Base-by-base conservation (phyloP, 73 alveolate genomes). In the Stentor coeruleus region DNA sequence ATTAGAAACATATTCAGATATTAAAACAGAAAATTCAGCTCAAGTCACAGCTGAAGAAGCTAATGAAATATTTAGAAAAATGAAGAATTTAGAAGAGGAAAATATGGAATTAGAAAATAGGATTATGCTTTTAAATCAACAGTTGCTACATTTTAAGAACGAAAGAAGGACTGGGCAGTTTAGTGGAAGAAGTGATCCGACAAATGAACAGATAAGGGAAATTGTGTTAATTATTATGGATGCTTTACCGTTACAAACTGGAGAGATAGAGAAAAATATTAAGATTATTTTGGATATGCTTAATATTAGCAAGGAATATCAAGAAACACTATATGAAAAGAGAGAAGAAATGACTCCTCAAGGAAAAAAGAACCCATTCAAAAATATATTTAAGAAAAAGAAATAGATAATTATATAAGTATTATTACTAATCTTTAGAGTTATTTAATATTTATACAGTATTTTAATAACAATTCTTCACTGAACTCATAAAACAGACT, bases 41-140 rank as follows among this genome's bases (percentile, higher is more conserved):
- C 66, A 49, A 20, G 20, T 49, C 66, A 49, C 66, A 11, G 66
- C 66, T 49, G 28, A 49, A 49, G 66, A 49, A 49, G 66, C 66
- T 49, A 20, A 49, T 11, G 66, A 49, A 20, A 20, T 49, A 11
- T 49, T 49, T 49, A 11, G 28, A 20, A 49, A 49, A 49, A 49
- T 49, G 66, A 49, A 20, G 28, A 49, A 20, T 11, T 49, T 49
- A 20, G 20, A 11, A 20, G 20, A 20, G 66, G 66, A 49, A 49
- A 49, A 49, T 49, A 20, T 11, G 20, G 66, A 49, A 49, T 49
- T 49, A 20, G 66, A 49, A 49, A 49, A 49, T 49, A 20, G 20
- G 6, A 49, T 11, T 6, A 11, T 49, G 66, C 66, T 49, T 49
- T 20, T 49, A 11, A 49, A 6, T 49, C 66, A 49, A 49, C 66